Percentiles rank a stretch among this genome's conserved stretches.
phyloP scores from a whole-genome alignment of 163 green algal genomes.

The Chlorella variabilis region DNA sequence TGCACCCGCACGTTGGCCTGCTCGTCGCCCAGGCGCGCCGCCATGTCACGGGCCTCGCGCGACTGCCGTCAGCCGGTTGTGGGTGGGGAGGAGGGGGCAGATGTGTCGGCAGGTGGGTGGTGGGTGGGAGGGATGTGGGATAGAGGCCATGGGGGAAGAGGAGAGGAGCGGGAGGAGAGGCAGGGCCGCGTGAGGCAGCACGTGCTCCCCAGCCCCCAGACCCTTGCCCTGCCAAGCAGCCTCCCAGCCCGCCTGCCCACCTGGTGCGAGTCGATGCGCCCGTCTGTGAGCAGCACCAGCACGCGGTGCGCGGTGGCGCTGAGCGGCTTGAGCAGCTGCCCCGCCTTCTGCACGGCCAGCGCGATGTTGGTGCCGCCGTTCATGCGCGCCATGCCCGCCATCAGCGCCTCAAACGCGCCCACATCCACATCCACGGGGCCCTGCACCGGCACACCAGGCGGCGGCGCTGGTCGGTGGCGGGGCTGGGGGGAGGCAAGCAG shows the following conservation, averaged over 20 bases:
- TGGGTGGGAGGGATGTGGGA: too few relatives aligned
- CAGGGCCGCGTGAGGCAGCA: too few relatives aligned
- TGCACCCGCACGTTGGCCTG: slow-evolving; percentile 63
- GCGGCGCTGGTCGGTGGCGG: background rate
- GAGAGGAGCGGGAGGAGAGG: background rate
- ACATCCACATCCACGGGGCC: slow-evolving; percentile 12
- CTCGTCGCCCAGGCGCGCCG: slow-evolving; percentile 63
- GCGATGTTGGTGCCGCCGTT: slow-evolving; percentile 86
- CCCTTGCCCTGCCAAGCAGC: background rate
- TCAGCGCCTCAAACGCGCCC: background rate
- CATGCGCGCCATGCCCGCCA: slow-evolving; percentile 62
- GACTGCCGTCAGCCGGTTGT: slow-evolving; percentile 39
- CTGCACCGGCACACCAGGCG: slow-evolving; percentile 11
- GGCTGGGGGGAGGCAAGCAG: background rate
- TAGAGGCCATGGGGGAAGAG: background rate
- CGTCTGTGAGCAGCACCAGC: slow-evolving; percentile 82
- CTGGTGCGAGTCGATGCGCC: slow-evolving; percentile 72
- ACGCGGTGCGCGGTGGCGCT: slow-evolving; percentile 17
- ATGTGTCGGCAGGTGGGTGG: background rate
- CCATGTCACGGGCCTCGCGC: slow-evolving; percentile 49
- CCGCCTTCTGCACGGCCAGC: slow-evolving; percentile 66
- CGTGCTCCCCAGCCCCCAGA: too few relatives aligned
- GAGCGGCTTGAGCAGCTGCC: slow-evolving; percentile 65
- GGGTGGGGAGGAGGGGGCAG: too few relatives aligned
- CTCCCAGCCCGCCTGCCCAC: too few relatives aligned